Base-by-base conservation (phyloP, 179 eudicot species). In the Beta lomatogona region DNA sequence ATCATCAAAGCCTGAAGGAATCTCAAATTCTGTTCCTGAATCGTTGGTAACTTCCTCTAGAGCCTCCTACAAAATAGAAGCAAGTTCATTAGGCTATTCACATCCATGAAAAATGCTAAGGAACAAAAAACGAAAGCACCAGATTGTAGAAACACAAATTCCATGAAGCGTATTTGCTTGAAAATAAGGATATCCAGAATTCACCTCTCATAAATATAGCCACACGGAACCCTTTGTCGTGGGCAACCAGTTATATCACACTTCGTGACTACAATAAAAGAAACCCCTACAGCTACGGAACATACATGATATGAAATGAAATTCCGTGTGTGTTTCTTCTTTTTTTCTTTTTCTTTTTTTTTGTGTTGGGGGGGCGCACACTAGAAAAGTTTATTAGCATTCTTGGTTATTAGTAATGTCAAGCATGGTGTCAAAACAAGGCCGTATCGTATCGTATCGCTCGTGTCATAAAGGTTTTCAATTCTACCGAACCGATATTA, bases 11-110 rank as follows among this genome's bases (percentile, higher is more conserved):
- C 81, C 74, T 9, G 81, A 79, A 52, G 85, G 79, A 28, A 82
- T 79, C 71, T 84, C 83, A 52, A 84, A 81, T 66, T 82, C 82
- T 50, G 87, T 72, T 57, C 84, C 86, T 45, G 80, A 84, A 31
- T 52, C 85, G 59, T 79, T 72, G 57, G 68, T 73, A 41, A 84
- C 54, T 77, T 65, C 83, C 16, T 84, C 87, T 76, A 71, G 69
- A 53, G 85, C 84, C 66, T 83, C 85, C 88, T 81, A 78, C 77
- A 76, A 75, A 64, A 67, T 52, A 19, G 31, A 36, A 2, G 4
- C 22, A 36, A 36, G 16, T 15, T 28, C 45, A 75, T 63, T 18
- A 4, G 66, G 3, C 1, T 6, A 31, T 57, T 31, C 12, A 52
- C 52, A 41, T 44, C 60, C 58, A 22, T 53, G 76, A n/a, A 72